phyloP scores from a whole-genome alignment of 352 stramenopile species.

The Phytophthora sp. region DNA sequence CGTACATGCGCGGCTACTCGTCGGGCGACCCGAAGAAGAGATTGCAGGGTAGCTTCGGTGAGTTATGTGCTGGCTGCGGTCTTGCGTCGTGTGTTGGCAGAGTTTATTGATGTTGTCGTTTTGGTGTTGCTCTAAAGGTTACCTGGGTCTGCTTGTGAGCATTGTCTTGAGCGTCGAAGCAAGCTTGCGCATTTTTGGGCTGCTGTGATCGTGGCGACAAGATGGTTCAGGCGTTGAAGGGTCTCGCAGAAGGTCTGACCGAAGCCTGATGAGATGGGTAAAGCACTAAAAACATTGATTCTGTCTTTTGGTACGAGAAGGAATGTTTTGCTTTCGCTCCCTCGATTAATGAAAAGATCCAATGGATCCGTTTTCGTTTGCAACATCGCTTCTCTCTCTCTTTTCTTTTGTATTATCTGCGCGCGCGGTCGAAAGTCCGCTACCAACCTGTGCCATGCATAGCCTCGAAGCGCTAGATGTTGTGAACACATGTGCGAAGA shows the following conservation, averaged over 20 bases:
- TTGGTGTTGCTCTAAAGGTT: no score
- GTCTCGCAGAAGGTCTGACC: background rate
- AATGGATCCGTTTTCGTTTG: no score
- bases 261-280: no score
- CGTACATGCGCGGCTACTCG: slow-evolving; percentile 71
- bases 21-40: slow-evolving; percentile 70
- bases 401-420: no score
- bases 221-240: background rate
- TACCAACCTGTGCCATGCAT: no score
- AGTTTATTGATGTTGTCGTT: slow-evolving; percentile 1
- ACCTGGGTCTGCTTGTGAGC: slow-evolving; percentile 44
- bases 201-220: slow-evolving; percentile 32
- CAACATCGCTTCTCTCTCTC: no score
- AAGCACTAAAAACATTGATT: no score
- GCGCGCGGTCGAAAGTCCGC: no score
- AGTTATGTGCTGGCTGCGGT: slow-evolving; percentile 10
- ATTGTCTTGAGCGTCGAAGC: slow-evolving; percentile 32
- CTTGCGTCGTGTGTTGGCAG: background rate
- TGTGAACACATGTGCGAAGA: slow-evolving; percentile 5
- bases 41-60: slow-evolving; percentile 64
- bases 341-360: no score
- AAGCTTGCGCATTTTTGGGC: slow-evolving; percentile 35
- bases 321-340: no score
- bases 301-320: no score
- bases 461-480: no score